These are phyloP conservation scores for Pichia sp. DNA, from an alignment of 1,139 yeast genomes.

Conservation along the genomic window DNA sequence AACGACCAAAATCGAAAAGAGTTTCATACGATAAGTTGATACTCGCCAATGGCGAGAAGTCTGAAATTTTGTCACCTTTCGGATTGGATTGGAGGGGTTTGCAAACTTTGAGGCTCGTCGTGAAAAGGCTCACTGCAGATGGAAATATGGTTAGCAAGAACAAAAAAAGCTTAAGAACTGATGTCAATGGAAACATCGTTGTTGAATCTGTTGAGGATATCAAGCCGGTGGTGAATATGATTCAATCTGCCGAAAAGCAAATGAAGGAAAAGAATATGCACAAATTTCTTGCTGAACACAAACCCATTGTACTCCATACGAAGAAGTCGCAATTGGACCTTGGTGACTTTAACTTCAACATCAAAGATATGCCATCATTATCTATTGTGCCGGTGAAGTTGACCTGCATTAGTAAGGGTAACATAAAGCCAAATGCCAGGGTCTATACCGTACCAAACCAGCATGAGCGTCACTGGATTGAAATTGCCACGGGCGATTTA, in stretches of 20 bases:
- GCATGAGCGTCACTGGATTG: constrained; percentile 26
- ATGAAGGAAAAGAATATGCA: constrained; percentile 12
- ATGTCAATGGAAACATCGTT: constrained; percentile 27
- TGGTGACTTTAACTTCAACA: constrained; percentile 6
- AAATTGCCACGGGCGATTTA: constrained; percentile 7
- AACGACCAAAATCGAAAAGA: constrained; percentile 56
- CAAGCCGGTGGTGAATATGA: constrained; percentile 29
- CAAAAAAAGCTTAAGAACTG: constrained; percentile 7
- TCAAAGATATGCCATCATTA: constrained; percentile 24
- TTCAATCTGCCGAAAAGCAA: constrained; percentile 17
- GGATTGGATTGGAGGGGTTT: constrained; percentile 71
- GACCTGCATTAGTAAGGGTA: constrained; percentile 41
- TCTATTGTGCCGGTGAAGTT: constrained; percentile 37
- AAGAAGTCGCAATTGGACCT: too few species aligned
- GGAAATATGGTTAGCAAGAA: not conserved
- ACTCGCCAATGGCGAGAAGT: constrained; percentile 26
- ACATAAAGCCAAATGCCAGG: constrained; percentile 62
- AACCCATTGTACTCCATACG: constrained; percentile 33
- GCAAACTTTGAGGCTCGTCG: constrained; percentile 33
- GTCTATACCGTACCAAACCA: constrained; percentile 46
- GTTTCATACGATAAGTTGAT: constrained; percentile 39
- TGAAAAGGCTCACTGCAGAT: constrained; percentile 14
- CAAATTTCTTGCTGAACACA: constrained; percentile 7
- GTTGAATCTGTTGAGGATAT: constrained; percentile 39
- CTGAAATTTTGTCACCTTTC: constrained; percentile 61